Evolutionary conservation across 2,329 filamentous ascomycete species (phyloP), one percentile per base, ranked within the genome.

Genomic region (Colletotrichum horii): DNA sequence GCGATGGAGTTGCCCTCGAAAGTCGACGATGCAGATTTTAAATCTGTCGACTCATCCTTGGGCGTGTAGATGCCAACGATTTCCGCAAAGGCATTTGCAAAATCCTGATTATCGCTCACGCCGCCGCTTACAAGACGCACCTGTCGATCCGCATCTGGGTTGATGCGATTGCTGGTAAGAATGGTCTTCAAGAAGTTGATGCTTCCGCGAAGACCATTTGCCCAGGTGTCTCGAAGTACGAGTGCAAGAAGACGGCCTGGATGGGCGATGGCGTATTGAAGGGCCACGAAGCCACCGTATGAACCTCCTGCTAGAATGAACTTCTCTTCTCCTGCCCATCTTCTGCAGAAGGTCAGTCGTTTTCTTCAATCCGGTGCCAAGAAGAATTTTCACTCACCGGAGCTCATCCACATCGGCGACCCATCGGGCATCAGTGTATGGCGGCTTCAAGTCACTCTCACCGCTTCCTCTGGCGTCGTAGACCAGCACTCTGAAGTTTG

Each of bases 391-490:
- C 22, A n/a, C 16, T 61, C n/a, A 79, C 80, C 79, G 78, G 12
- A 81, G 65, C 36, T 81, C 80, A 22, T 81, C 80, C 7, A 81
- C 38, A 24, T 81, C 80, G 8, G 79, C 68, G 12, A 79, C 72
- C 79, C 79, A 80, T 11, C 77, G 77, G 15, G 78, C 76, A 70
- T 80, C 75, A 16, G 78, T 81, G 48, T 77, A 78, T 4, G 80
- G 80, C 4, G 71, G 69, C 48, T 79, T 78, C 24, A 66, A 8
- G 32, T 80, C 79, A 61, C 79, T 81, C 3, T 61, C 52, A 14
- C 80, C 80, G n/a, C 79, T 81, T 12, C 79, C 80, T 34, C 79
- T 70, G 14, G 77, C 77, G 48, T 81, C 80, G 34, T 78, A 81
- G 3, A 81, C 77, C 26, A 80, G 36, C 6, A 80, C 76, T 4